Conservation (phyloP, 176 grass and related monocot species). For the Alopecurus myosuroides region DNA sequence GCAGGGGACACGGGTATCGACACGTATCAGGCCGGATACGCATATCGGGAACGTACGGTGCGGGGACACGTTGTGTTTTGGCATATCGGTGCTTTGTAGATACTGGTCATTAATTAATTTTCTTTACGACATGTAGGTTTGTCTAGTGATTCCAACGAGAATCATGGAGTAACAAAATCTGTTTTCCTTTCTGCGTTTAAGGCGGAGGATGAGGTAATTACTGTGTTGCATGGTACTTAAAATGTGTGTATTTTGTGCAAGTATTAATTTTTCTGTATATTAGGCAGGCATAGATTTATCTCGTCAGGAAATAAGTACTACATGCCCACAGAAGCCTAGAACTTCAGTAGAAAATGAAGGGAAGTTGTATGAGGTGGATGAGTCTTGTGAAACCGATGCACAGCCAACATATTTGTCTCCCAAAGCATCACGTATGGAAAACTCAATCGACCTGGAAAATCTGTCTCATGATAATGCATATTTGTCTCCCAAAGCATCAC, state of each 20-base stretch:
- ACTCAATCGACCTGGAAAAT: slow-evolving; percentile 34
- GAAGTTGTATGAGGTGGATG: slow-evolving; percentile 33
- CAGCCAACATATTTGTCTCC: slow-evolving; percentile 20
- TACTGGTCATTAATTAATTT: background rate
- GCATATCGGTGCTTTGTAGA: too few species aligned
- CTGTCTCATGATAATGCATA: slow-evolving; percentile 21
- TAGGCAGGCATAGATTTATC: slow-evolving; percentile 54
- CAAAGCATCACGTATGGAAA: slow-evolving; percentile 31
- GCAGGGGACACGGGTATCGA: too few species aligned
- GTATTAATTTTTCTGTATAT: slow-evolving; percentile 47
- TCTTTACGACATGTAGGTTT: slow-evolving; percentile 39
- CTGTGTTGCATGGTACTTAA: slow-evolving; percentile 16
- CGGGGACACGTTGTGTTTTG: too few species aligned
- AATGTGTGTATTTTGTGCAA: slow-evolving; percentile 23
- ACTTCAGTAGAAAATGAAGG: slow-evolving; percentile 18
- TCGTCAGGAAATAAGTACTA: slow-evolving; percentile 24
- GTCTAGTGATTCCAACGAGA: slow-evolving; percentile 14
- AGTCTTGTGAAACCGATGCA: slow-evolving; percentile 24
- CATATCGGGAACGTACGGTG: too few species aligned
- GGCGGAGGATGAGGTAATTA: slow-evolving; percentile 41
- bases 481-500: slow-evolving; percentile 37
- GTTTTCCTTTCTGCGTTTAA: slow-evolving; percentile 44
- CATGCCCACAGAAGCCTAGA: slow-evolving; percentile 18
- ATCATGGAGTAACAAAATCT: slow-evolving; percentile 29
- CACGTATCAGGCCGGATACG: too few species aligned